Percentiles rank a stretch among this genome's conserved stretches.
These are phyloP conservation scores for Calonectria montana DNA, from an alignment of 2,329 filamentous ascomycete species.

Conservation along the genomic window DNA sequence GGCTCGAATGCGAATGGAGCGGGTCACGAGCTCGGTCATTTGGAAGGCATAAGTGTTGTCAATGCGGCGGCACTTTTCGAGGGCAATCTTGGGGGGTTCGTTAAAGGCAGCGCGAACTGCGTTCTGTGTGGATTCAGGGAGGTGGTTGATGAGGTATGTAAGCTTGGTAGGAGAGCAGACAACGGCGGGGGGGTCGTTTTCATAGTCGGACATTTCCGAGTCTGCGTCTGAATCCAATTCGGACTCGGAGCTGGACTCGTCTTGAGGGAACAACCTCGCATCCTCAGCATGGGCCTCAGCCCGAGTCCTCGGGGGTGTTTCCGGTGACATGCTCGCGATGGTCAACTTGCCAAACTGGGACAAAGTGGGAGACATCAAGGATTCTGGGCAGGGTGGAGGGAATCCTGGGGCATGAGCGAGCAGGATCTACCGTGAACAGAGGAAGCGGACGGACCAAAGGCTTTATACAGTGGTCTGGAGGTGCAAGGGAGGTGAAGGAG, in stretches of 20 bases:
- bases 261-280: slow-evolving; percentile 18
- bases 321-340: slow-evolving; percentile 45
- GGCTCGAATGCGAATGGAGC: slow-evolving; percentile 62
- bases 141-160: slow-evolving; percentile 53
- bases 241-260: slow-evolving; percentile 43
- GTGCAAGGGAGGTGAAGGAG: not conserved
- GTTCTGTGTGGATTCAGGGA: slow-evolving; percentile 50
- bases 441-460: slow-evolving; percentile 15
- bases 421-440: not conserved
- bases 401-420: not conserved
- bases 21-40: slow-evolving; percentile 65
- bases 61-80: slow-evolving; percentile 62
- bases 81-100: slow-evolving; percentile 60
- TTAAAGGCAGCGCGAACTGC: slow-evolving; percentile 58
- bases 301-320: slow-evolving; percentile 30
- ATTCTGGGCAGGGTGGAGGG: not conserved
- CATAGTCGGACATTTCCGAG: slow-evolving; percentile 47
- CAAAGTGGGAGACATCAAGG: slow-evolving; percentile 42
- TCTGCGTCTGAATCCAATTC: slow-evolving; percentile 38
- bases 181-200: slow-evolving; percentile 44
- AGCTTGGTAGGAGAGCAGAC: slow-evolving; percentile 55
- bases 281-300: slow-evolving; percentile 21
- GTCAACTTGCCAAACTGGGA: slow-evolving; percentile 44
- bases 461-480: slow-evolving; percentile 32
- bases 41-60: slow-evolving; percentile 65